These are phyloP conservation scores for Hypoxylon subgilvum DNA, from an alignment of 495 filamentous ascomycete genomes.

Conservation along the genomic window DNA sequence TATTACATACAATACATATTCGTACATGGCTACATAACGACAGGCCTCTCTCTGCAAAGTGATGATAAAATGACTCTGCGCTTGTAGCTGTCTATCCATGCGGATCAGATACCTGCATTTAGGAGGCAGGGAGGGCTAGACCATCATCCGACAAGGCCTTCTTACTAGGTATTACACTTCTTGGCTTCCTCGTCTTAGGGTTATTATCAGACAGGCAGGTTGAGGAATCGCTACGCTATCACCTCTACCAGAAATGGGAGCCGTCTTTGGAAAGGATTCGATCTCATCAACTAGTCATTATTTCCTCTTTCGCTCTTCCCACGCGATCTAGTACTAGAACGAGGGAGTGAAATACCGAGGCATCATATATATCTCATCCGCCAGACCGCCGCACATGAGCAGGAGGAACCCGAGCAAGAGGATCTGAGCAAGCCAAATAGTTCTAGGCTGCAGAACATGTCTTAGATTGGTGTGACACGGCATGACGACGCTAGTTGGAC, in stretches of 20 bases:
- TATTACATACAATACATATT: too few species aligned
- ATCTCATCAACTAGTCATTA: slow-evolving; percentile 1
- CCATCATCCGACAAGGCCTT: slow-evolving; percentile 7
- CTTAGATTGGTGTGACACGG: slow-evolving; percentile 31
- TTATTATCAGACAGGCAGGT: too few species aligned
- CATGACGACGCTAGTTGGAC: slow-evolving; percentile 21
- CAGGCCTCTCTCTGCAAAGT: slow-evolving; percentile 16
- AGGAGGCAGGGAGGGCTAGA: slow-evolving; percentile 5
- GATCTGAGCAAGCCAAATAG: too few species aligned
- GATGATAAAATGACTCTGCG: slow-evolving; percentile 1
- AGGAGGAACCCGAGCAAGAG: slow-evolving; percentile 9
- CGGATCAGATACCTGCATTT: too few species aligned
- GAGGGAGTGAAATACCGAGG: slow-evolving; percentile 15
- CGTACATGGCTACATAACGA: too few species aligned
- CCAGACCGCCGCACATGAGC: slow-evolving; percentile 11
- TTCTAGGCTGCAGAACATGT: slow-evolving; percentile 38
- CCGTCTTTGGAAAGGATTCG: slow-evolving; percentile 27
- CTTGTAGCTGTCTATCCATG: slow-evolving; percentile 23
- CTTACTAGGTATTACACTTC: background rate
- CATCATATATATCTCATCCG: slow-evolving; percentile 18
- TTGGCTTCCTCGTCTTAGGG: slow-evolving; percentile 6
- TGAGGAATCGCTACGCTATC: background rate
- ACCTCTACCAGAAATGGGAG: too few species aligned
- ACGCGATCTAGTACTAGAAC: background rate
- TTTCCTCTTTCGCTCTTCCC: slow-evolving; percentile 10